phyloP scores from a whole-genome alignment of 1,284 basidiomycete genomes.

The Neolentinus lepideus region DNA sequence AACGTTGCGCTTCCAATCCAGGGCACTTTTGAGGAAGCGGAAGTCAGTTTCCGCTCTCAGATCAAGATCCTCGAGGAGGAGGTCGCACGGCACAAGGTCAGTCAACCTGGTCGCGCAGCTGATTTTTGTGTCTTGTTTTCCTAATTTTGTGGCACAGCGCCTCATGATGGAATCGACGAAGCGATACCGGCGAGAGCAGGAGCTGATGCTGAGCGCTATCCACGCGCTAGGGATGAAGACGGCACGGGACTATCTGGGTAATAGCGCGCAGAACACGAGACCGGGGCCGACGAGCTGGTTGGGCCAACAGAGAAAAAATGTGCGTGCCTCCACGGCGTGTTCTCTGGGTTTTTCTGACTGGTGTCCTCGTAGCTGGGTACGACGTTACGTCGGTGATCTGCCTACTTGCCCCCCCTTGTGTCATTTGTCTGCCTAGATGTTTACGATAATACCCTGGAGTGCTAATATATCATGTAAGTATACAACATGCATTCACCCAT shows the following conservation, averaged over 20 bases:
- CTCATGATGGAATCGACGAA: conserved; percentile 46
- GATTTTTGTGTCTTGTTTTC: conserved; percentile 7
- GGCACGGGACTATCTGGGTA: conserved; percentile 41
- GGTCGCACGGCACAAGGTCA: conserved; percentile 52
- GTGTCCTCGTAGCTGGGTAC: conserved; percentile 20
- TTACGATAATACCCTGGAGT: too few relatives aligned
- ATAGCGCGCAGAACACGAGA: conserved; percentile 32
- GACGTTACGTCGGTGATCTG: neutral
- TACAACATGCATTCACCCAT: too few relatives aligned
- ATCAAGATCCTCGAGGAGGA: conserved; percentile 71
- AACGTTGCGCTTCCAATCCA: conserved; percentile 14
- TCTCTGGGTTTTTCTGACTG: neutral
- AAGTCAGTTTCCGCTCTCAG: conserved; percentile 60
- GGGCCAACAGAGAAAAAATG: conserved; percentile 48
- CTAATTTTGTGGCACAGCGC: too few relatives aligned
- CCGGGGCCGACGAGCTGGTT: conserved; percentile 50
- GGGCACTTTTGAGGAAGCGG: conserved; percentile 65
- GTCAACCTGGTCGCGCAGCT: conserved; percentile 4
- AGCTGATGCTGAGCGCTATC: conserved; percentile 71
- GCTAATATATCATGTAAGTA: too few relatives aligned
- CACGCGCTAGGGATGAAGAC: conserved; percentile 64
- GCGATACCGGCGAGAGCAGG: conserved; percentile 70
- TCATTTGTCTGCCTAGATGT: too few relatives aligned
- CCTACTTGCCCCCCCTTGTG: too few relatives aligned
- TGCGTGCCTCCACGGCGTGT: conserved; percentile 19